A percentile compares a stretch with the other conserved stretches of the same genome.
Conservation (phyloP, 345 rosid species). For the Dipteronia sinensis region DNA sequence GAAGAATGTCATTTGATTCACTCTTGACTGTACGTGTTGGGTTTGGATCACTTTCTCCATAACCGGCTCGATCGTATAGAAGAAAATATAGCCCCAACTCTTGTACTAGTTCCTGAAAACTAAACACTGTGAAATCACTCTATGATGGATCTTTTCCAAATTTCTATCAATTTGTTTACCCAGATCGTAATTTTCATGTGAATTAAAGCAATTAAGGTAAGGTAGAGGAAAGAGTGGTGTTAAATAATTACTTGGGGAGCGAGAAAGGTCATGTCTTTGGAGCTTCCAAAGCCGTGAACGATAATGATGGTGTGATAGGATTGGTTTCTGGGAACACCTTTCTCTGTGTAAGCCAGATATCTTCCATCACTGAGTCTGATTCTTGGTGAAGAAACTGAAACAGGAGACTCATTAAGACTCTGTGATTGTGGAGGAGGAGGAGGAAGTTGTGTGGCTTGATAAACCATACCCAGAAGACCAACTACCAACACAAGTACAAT, state of each 20-base stretch:
- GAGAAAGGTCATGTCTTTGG: slow-evolving; percentile 85
- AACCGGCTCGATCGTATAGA: slow-evolving; percentile 84
- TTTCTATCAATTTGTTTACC: background rate
- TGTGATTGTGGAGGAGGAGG: slow-evolving; percentile 17
- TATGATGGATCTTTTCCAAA: background rate
- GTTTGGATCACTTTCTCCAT: slow-evolving; percentile 84
- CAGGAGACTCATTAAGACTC: slow-evolving; percentile 29
- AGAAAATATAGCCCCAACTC: slow-evolving; percentile 69
- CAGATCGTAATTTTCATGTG: too few species aligned
- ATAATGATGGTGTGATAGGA: slow-evolving; percentile 66
- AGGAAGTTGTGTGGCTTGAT: slow-evolving; percentile 35
- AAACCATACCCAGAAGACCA: slow-evolving; percentile 44
- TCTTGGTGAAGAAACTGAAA: slow-evolving; percentile 31
- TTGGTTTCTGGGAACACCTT: slow-evolving; percentile 62
- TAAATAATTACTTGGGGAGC: slow-evolving; percentile 57
- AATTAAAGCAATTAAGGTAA: too few species aligned
- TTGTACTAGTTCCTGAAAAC: slow-evolving; percentile 70
- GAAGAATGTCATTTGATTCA: slow-evolving; percentile 76
- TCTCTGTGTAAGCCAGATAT: slow-evolving; percentile 72
- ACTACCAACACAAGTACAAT: slow-evolving; percentile 30
- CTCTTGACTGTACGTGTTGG: slow-evolving; percentile 67
- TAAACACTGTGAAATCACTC: slow-evolving; percentile 33
- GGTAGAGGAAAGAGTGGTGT: background rate
- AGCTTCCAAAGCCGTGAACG: slow-evolving; percentile 95
- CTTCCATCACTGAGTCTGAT: slow-evolving; percentile 80